Percentiles rank a stretch among this genome's conserved stretches.
Conservation (phyloP, 768 basidiomycete species). For the Myochromella boudieri region DNA sequence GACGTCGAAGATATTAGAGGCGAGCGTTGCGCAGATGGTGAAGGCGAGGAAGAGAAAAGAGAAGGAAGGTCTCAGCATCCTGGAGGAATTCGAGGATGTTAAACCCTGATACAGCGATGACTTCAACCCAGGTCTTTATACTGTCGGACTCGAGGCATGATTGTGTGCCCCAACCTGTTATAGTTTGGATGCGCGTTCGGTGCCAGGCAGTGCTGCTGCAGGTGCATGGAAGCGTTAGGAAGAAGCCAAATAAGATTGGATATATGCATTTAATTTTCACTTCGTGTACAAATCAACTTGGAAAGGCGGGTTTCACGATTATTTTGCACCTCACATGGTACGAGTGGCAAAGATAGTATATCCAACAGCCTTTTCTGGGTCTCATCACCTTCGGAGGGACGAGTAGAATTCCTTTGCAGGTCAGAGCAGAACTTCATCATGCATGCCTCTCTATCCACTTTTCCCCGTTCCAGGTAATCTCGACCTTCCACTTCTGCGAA, state of each 20-base stretch:
- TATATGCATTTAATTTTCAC: neutral
- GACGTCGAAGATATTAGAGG: slow-evolving; percentile 8
- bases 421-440: slow-evolving; percentile 4
- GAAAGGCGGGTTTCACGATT: neutral
- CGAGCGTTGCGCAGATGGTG: slow-evolving; percentile 3
- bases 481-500: slow-evolving; percentile 38
- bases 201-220: too few species aligned
- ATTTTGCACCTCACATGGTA: neutral
- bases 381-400: neutral
- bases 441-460: slow-evolving; percentile 38
- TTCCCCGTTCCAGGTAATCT: slow-evolving; percentile 32
- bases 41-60: too few species aligned
- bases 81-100: too few species aligned
- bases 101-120: too few species aligned
- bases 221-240: too few species aligned
- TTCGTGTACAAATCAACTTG: neutral
- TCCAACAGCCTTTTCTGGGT: neutral
- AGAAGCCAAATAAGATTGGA: too few species aligned
- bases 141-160: too few species aligned
- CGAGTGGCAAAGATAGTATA: neutral
- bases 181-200: too few species aligned
- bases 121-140: too few species aligned
- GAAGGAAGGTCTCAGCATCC: too few species aligned
- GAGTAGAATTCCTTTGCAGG: neutral
- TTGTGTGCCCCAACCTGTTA: too few species aligned